Evolutionary conservation across 2,329 filamentous ascomycete genomes (phyloP).

Genomic region (Fusarium verticillioides): DNA sequence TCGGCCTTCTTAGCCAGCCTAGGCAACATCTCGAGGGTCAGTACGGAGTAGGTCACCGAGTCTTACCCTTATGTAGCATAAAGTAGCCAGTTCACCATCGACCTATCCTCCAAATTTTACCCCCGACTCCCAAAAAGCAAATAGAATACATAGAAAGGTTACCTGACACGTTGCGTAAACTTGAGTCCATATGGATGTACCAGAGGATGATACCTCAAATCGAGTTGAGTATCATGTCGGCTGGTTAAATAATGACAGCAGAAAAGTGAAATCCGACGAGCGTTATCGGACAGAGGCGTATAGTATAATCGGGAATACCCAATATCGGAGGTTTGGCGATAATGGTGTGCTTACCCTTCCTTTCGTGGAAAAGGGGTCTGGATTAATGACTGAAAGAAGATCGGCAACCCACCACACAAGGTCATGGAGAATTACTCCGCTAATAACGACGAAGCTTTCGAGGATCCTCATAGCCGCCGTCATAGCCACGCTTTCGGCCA

Average conservation of each 20-base stretch:
- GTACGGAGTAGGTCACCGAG: conserved; percentile 49
- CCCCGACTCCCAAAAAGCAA: conserved; percentile 39
- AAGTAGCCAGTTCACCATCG: conserved; percentile 31
- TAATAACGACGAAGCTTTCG: conserved; percentile 73
- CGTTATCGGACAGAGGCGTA: neutral
- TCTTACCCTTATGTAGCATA: conserved; percentile 59
- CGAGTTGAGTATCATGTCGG: neutral
- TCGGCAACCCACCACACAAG: conserved; percentile 42
- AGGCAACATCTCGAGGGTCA: conserved; percentile 43
- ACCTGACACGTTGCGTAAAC: conserved; percentile 39
- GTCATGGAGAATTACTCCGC: conserved; percentile 12
- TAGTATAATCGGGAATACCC: neutral
- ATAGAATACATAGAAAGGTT: conserved; percentile 46
- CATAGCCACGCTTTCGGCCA: conserved; percentile 75
- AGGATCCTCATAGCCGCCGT: conserved; percentile 84
- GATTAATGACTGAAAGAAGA: conserved; percentile 35
- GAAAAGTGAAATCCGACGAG: neutral
- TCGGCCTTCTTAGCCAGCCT: conserved; percentile 31
- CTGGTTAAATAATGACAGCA: conserved; percentile 14
- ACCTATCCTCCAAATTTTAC: conserved; percentile 18
- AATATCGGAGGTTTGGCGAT: conserved; percentile 17
- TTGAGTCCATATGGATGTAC: conserved; percentile 12
- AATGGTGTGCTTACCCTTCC: conserved; percentile 37
- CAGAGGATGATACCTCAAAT: neutral
- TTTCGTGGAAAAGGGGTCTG: conserved; percentile 36